Percentiles rank a stretch among this genome's conserved stretches.
These are phyloP conservation scores for Nakaseomyces glabratus DNA, from an alignment of 1,139 yeast genomes.

Conservation along the genomic window DNA sequence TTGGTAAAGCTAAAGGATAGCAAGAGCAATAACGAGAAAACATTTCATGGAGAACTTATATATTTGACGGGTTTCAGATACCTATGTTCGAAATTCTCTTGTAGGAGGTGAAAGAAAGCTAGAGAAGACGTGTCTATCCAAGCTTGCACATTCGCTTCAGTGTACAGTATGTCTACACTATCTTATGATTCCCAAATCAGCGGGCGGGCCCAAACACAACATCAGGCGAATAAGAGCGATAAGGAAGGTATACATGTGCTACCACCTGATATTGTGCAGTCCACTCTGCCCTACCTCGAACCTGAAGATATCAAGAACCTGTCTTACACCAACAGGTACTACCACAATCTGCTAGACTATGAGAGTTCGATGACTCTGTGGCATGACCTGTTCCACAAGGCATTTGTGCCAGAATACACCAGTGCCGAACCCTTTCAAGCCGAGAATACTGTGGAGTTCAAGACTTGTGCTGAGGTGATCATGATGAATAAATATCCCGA, in stretches of 20 bases:
- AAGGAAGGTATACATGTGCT: constrained; percentile 10
- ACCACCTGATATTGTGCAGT: constrained; percentile 29
- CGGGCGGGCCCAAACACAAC: no score
- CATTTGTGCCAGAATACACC: constrained; percentile 37
- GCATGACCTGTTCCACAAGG: constrained; percentile 41
- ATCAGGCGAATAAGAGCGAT: no score
- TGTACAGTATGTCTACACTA: no score
- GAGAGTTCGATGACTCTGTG: constrained; percentile 37
- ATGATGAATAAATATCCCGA: constrained; percentile 25
- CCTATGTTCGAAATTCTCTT: no score
- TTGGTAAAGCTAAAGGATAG: no score
- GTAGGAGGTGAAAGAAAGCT: no score
- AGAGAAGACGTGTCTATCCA: no score
- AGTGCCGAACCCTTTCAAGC: constrained; percentile 36
- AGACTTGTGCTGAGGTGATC: constrained; percentile 28
- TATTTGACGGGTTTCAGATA: no score
- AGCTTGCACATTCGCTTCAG: no score
- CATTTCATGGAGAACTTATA: no score
- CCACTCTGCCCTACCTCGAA: constrained; percentile 31
- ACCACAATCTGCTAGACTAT: constrained; percentile 28
- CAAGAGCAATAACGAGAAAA: no score
- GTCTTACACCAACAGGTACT: constrained; percentile 36
- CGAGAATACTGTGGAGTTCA: constrained; percentile 16
- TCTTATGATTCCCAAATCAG: no score
- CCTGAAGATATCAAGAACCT: constrained; percentile 42